Percentiles rank a stretch among this genome's conserved stretches.
Evolutionary conservation across 1,284 basidiomycete species (phyloP).

Genomic region (Cystobasidiaceae sp.): DNA sequence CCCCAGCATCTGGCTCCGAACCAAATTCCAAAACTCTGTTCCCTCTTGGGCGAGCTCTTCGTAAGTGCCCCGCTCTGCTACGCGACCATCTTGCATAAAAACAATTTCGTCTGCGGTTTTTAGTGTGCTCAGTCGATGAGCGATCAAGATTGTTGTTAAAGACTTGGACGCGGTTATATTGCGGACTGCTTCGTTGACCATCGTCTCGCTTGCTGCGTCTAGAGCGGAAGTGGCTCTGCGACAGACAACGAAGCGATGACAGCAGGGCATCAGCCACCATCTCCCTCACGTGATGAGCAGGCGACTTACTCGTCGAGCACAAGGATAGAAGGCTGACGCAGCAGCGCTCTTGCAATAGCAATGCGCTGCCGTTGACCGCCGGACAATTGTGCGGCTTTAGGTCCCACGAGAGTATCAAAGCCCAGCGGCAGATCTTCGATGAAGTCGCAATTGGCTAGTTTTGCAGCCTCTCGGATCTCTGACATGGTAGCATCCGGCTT

Average conservation of each 20-base stretch:
- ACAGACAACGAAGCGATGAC: too few relatives aligned
- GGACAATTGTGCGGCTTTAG: conserved; percentile 49
- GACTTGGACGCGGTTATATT: conserved; percentile 68
- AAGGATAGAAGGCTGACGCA: conserved; percentile 51
- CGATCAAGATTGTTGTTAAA: conserved; percentile 76
- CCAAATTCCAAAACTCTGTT: conserved; percentile 38
- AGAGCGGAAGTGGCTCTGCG: conserved; percentile 61
- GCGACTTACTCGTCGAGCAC: conserved; percentile 50
- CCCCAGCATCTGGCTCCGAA: conserved; percentile 20
- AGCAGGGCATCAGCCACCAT: too few relatives aligned
- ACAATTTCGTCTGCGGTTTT: conserved; percentile 41
- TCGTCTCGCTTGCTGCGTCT: conserved; percentile 74
- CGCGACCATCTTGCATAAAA: conserved; percentile 67
- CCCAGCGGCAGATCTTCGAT: conserved; percentile 85
- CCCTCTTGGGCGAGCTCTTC: conserved; percentile 55
- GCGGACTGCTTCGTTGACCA: conserved; percentile 87
- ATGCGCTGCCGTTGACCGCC: conserved; percentile 53
- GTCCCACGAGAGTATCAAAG: conserved; percentile 61
- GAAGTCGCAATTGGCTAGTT: conserved; percentile 91
- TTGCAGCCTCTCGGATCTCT: conserved; percentile 80
- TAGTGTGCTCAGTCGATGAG: conserved; percentile 67
- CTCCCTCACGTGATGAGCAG: not conserved
- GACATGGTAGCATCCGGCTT: conserved; percentile 64
- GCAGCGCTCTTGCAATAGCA: conserved; percentile 52
- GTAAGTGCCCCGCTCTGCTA: conserved; percentile 79